Conservation (phyloP, 2,329 filamentous ascomycete species). For the Didymella arachidicola region DNA sequence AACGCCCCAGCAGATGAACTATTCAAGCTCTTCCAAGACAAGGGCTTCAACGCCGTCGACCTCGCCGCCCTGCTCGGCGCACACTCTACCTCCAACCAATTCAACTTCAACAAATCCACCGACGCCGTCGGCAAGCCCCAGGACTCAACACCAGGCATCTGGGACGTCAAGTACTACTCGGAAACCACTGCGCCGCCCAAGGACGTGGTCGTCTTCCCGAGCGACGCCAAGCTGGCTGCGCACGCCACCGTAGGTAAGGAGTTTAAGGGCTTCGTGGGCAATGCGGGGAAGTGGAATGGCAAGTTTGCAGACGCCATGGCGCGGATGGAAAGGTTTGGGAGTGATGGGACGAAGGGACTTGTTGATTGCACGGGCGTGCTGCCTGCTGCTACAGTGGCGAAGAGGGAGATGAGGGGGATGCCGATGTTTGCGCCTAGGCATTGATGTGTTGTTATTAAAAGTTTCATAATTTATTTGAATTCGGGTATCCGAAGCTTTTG, state of each 20-base stretch:
- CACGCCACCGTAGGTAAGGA: constrained; percentile 42
- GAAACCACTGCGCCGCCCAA: constrained; percentile 34
- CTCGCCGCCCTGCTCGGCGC: constrained; percentile 41
- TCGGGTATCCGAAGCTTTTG: too few species aligned
- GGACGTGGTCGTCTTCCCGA: constrained; percentile 40
- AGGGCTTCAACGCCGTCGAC: constrained; percentile 35
- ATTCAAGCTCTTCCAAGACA: constrained; percentile 31
- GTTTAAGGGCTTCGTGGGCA: constrained; percentile 47
- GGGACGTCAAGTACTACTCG: constrained; percentile 39
- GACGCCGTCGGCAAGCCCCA: constrained; percentile 25
- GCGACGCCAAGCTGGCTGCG: constrained; percentile 42
- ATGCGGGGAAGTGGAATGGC: constrained; percentile 46
- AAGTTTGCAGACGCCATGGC: constrained; percentile 42
- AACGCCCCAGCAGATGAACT: constrained; percentile 22
- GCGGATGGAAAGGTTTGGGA: constrained; percentile 33
- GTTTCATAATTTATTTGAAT: too few species aligned
- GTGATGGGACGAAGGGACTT: constrained; percentile 21
- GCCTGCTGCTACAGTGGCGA: constrained; percentile 26
- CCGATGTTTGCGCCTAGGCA: constrained; percentile 14
- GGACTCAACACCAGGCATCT: constrained; percentile 36
- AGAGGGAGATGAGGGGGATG: constrained; percentile 28
- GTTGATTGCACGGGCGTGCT: constrained; percentile 33
- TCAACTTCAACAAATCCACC: constrained; percentile 24
- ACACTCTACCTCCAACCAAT: constrained; percentile 33
- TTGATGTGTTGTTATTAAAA: background rate